Conservation (phyloP, 495 filamentous ascomycete species). For the Neohortaea acidophila region DNA sequence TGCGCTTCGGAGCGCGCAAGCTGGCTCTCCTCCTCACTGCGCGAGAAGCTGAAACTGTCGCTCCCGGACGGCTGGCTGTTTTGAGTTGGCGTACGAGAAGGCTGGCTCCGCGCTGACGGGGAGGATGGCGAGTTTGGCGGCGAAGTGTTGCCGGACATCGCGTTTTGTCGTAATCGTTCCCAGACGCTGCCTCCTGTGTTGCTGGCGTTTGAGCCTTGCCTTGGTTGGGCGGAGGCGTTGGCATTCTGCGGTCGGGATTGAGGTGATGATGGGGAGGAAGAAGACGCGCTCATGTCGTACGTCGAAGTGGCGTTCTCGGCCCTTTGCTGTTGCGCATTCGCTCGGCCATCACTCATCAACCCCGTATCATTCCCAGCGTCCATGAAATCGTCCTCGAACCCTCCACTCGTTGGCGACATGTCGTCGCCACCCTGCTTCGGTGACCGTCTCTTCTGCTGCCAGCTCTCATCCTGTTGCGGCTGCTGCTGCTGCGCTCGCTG, state of each 20-base stretch:
- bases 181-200: conserved; percentile 5
- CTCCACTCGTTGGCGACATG: conserved; percentile 15
- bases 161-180: conserved; percentile 12
- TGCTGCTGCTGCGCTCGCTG: not conserved
- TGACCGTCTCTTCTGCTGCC: not conserved
- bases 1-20: conserved; percentile 36
- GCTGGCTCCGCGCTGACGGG: not conserved
- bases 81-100: not conserved
- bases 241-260: not conserved
- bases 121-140: not conserved
- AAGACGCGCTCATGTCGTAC: no score
- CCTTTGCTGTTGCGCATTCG: conserved; percentile 1
- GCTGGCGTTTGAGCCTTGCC: not conserved
- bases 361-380: conserved; percentile 1
- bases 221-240: no score
- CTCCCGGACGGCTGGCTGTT: conserved; percentile 1
- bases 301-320: no score
- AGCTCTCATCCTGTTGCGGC: not conserved
- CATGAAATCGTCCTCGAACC: conserved; percentile 7
- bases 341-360: conserved; percentile 13
- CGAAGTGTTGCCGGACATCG: conserved; percentile 4
- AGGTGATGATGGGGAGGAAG: not conserved
- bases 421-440: conserved; percentile 2
- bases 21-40: conserved; percentile 25
- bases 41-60: conserved; percentile 33